phyloP scores from a whole-genome alignment of 345 rosid species.

The Reutealis trisperma region DNA sequence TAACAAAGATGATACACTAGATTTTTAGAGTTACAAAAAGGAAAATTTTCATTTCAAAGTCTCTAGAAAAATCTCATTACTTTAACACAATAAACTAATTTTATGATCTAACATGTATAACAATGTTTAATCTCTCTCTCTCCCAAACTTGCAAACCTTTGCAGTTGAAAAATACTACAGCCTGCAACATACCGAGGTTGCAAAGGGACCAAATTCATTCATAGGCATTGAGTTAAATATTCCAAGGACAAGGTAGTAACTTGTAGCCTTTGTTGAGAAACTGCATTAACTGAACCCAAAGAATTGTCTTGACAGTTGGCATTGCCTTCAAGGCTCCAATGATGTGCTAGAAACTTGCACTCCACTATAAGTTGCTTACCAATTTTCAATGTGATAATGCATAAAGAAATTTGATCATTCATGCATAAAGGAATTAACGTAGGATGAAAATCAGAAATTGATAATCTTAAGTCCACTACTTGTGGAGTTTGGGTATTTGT shows the following conservation, averaged over 20 bases:
- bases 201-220: neutral
- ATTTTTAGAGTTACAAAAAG: too few species aligned
- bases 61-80: too few species aligned
- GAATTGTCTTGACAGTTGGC: neutral
- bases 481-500: too few species aligned
- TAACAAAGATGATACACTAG: too few species aligned
- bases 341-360: neutral
- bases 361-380: neutral
- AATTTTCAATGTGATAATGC: constrained; percentile 3
- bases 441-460: neutral
- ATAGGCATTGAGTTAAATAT: neutral
- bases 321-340: neutral
- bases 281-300: neutral
- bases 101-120: neutral
- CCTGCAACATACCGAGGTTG: neutral
- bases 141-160: neutral
- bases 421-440: neutral
- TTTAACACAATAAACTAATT: too few species aligned
- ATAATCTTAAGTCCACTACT: too few species aligned
- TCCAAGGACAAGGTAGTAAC: too few species aligned
- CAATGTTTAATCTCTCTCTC: neutral
- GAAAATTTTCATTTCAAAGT: too few species aligned
- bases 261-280: too few species aligned
- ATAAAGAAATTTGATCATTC: neutral
- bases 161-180: neutral